phyloP scores from a whole-genome alignment of 352 stramenopile species.

The Pythium phragmiticola region DNA sequence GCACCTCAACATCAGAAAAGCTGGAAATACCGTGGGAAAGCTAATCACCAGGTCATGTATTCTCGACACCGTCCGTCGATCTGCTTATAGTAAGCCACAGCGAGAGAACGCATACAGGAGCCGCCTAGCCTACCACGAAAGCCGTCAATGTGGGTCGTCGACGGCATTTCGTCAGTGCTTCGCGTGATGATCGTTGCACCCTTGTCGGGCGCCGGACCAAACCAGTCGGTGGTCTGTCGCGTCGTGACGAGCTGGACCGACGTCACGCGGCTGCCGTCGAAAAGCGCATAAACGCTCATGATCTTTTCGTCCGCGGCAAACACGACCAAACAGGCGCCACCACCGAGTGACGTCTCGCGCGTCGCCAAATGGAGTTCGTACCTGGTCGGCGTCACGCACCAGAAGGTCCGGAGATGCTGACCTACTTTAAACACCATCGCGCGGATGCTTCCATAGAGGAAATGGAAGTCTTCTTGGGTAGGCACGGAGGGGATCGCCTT shows the following conservation, averaged over 20 bases:
- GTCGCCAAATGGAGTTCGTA: background rate
- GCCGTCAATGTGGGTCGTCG: conserved; percentile 1
- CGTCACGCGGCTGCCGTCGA: background rate
- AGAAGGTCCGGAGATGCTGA: too few relatives aligned
- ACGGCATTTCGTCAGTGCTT: background rate
- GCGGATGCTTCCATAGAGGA: too few relatives aligned
- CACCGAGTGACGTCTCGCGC: background rate
- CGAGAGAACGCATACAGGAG: background rate
- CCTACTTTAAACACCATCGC: too few relatives aligned
- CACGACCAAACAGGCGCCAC: background rate
- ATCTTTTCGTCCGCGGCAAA: background rate
- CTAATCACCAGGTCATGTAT: too few relatives aligned
- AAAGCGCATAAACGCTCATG: background rate
- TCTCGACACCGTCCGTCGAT: background rate
- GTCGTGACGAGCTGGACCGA: background rate
- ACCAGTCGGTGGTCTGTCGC: background rate
- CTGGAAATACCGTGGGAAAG: too few relatives aligned
- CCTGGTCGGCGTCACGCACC: too few relatives aligned
- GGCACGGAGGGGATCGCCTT: too few relatives aligned
- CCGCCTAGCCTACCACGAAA: background rate
- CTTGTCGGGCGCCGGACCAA: background rate
- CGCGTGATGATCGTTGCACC: background rate
- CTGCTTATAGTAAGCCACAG: background rate
- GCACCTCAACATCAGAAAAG: too few relatives aligned
- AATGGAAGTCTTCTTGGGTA: too few relatives aligned